phyloP scores from a whole-genome alignment of 306 rosid genomes.

The Pachyrhizus erosus region DNA sequence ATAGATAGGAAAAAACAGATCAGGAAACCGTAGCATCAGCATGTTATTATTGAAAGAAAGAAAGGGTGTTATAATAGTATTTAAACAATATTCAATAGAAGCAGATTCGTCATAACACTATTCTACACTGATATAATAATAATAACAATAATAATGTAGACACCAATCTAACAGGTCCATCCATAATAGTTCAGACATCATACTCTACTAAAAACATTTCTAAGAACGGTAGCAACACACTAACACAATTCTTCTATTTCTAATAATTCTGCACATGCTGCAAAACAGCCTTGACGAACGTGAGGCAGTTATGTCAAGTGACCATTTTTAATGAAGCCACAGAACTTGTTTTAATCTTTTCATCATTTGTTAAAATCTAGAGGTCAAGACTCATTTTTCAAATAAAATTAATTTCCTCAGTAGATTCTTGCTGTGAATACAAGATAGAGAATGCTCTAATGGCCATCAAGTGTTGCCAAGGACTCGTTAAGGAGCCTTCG shows the following conservation, averaged over 20 bases:
- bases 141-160: too few relatives aligned
- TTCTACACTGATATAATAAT: background rate
- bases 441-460: constrained; percentile 35
- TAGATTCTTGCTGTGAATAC: background rate
- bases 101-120: background rate
- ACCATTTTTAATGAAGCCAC: background rate
- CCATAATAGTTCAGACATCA: background rate
- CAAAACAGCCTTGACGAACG: background rate
- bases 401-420: constrained; percentile 9
- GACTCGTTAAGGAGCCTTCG: constrained; percentile 79
- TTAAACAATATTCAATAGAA: background rate
- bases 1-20: background rate
- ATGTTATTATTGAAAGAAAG: background rate
- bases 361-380: constrained; percentile 13
- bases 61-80: background rate
- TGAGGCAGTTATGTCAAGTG: background rate
- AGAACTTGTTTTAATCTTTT: background rate
- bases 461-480: constrained; percentile 68
- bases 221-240: background rate
- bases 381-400: background rate
- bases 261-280: background rate
- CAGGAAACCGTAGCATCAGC: background rate
- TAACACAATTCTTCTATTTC: background rate
- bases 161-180: background rate
- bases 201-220: background rate